phyloP scores from a whole-genome alignment of 176 grass and related monocot species.

The Oryza meridionalis region DNA sequence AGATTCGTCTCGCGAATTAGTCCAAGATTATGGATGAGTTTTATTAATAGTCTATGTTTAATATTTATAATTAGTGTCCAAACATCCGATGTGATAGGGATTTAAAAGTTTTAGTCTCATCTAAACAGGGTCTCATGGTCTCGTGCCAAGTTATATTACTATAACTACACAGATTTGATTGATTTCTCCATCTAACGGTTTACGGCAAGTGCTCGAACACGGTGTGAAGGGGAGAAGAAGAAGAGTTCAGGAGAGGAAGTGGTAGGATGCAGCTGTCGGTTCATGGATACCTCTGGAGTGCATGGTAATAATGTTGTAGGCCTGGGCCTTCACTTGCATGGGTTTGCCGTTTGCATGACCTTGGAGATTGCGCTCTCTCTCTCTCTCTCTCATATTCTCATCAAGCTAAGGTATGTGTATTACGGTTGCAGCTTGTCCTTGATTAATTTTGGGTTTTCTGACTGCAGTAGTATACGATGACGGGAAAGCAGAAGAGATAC shows the following conservation, averaged over 20 bases:
- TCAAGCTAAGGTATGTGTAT: background rate
- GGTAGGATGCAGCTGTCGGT: conserved; percentile 69
- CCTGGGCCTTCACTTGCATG: conserved; percentile 57
- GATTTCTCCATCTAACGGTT: background rate
- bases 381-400: background rate
- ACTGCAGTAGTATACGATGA: background rate
- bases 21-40: no score
- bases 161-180: conserved; percentile 6
- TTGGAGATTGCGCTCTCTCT: conserved; percentile 40
- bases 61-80: no score
- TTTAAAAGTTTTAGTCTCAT: no score
- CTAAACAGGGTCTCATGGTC: no score
- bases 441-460: background rate
- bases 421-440: background rate
- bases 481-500: background rate
- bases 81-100: no score
- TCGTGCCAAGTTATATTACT: background rate
- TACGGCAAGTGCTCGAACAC: conserved; percentile 9
- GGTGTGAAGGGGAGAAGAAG: background rate
- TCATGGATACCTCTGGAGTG: conserved; percentile 74
- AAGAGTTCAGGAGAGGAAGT: conserved; percentile 71
- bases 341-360: conserved; percentile 77
- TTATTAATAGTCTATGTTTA: no score
- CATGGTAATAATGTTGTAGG: background rate
- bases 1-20: no score